Evolutionary conservation across 2,329 filamentous ascomycete species (phyloP).

Genomic region (Mollisia scopiformis): DNA sequence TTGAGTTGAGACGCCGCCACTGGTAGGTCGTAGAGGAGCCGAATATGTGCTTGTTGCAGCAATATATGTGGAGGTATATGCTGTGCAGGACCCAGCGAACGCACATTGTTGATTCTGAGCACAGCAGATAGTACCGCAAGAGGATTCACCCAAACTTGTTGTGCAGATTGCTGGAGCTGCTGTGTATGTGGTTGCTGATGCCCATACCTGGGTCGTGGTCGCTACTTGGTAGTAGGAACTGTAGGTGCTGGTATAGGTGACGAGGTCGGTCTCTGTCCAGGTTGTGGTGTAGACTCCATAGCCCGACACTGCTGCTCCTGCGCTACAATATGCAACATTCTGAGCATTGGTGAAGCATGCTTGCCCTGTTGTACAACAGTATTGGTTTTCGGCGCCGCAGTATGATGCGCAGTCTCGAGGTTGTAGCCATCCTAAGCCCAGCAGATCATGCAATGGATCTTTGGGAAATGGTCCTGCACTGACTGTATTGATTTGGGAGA

Average conservation of each 20-base stretch:
- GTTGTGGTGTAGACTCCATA: slow-evolving; percentile 44
- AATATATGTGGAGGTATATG: slow-evolving; percentile 41
- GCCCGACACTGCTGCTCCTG: slow-evolving; percentile 31
- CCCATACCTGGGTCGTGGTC: background rate
- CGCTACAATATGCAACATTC: slow-evolving; percentile 53
- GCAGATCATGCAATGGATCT: slow-evolving; percentile 47
- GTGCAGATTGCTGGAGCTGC: slow-evolving; percentile 50
- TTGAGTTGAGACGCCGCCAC: slow-evolving; percentile 50
- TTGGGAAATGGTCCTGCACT: slow-evolving; percentile 53
- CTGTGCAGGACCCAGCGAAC: slow-evolving; percentile 24
- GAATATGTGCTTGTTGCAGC: slow-evolving; percentile 29
- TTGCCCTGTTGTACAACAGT: slow-evolving; percentile 55
- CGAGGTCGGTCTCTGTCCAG: slow-evolving; percentile 57
- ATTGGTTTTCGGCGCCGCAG: slow-evolving; percentile 58
- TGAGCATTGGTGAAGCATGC: slow-evolving; percentile 52
- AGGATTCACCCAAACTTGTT: slow-evolving; percentile 56
- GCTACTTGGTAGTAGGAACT: slow-evolving; percentile 43
- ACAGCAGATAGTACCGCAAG: slow-evolving; percentile 74
- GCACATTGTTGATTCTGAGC: slow-evolving; percentile 70
- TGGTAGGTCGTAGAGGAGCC: slow-evolving; percentile 54
- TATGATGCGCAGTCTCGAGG: slow-evolving; percentile 50
- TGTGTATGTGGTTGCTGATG: background rate
- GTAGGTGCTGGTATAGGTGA: slow-evolving; percentile 61
- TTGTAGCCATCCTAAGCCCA: slow-evolving; percentile 54
- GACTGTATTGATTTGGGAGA: slow-evolving; percentile 40